phyloP scores from a whole-genome alignment of 805 yeast species.

The Hanseniaspora thailandica region DNA sequence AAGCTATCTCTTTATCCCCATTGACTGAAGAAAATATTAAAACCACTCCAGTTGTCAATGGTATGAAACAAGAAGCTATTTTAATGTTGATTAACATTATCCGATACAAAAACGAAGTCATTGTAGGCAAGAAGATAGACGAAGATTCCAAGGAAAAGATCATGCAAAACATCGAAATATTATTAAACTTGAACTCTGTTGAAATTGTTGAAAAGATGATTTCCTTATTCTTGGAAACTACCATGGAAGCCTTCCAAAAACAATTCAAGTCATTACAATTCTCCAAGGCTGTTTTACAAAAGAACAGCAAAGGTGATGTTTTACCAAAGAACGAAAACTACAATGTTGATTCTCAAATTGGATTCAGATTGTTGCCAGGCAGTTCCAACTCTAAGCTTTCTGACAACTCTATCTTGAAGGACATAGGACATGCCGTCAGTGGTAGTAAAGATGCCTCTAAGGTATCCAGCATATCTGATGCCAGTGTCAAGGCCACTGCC shows the following conservation, averaged over 20 bases:
- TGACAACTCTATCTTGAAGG: conserved; percentile 43
- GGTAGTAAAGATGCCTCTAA: conserved; percentile 38
- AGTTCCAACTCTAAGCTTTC: conserved; percentile 27
- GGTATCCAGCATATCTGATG: conserved; percentile 34
- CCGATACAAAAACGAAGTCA: conserved; percentile 62
- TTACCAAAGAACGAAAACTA: conserved; percentile 55
- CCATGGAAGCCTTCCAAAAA: conserved; percentile 68
- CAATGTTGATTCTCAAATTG: conserved; percentile 58
- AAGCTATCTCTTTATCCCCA: conserved; percentile 49
- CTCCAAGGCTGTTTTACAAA: conserved; percentile 22
- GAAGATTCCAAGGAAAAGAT: conserved; percentile 96
- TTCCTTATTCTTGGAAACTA: conserved; percentile 61
- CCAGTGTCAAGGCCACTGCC: background rate
- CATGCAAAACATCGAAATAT: conserved; percentile 68
- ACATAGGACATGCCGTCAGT: conserved; percentile 42
- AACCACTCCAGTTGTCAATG: conserved; percentile 54
- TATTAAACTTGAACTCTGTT: conserved; percentile 39
- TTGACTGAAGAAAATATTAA: conserved; percentile 4
- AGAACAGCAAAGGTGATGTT: conserved; percentile 38
- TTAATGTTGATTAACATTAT: conserved; percentile 82
- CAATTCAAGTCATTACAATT: conserved; percentile 41
- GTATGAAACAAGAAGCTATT: conserved; percentile 87
- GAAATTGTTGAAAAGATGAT: conserved; percentile 37
- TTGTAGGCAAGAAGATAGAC: conserved; percentile 64
- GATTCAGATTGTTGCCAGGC: conserved; percentile 64